phyloP scores from a whole-genome alignment of 2,329 filamentous ascomycete genomes.

The Verticillium nonalfalfae region DNA sequence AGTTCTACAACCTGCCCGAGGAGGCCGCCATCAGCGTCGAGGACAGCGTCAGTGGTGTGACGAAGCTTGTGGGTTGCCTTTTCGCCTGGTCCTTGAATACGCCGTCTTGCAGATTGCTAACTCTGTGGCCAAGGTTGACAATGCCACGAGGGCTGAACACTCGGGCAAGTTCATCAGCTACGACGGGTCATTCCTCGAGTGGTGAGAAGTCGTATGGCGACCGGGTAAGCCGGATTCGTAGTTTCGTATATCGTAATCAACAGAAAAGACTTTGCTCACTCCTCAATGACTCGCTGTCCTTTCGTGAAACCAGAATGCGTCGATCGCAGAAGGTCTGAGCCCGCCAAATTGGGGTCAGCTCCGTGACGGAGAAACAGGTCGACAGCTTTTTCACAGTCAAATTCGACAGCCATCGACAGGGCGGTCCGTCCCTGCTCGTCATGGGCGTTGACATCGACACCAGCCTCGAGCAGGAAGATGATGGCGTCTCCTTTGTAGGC shows the following conservation, averaged over 20 bases:
- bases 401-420: slow-evolving; percentile 1
- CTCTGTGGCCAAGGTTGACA: neutral
- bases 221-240: neutral
- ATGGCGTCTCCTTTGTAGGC: neutral
- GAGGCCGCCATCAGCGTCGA: slow-evolving; percentile 26
- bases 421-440: neutral
- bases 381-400: neutral
- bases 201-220: slow-evolving; percentile 3
- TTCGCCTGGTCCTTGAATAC: neutral
- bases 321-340: neutral
- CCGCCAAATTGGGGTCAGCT: neutral
- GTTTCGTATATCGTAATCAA: neutral
- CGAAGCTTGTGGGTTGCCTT: slow-evolving; percentile 13
- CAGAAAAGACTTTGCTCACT: neutral
- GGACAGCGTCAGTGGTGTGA: slow-evolving; percentile 23
- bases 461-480: neutral
- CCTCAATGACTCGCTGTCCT: neutral
- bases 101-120: neutral
- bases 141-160: slow-evolving; percentile 12
- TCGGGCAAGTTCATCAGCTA: slow-evolving; percentile 15
- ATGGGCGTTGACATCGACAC: neutral
- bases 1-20: slow-evolving; percentile 17
- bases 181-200: slow-evolving; percentile 9
- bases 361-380: neutral
- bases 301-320: neutral